phyloP scores from a whole-genome alignment of 2,329 filamentous ascomycete species.

The Thelonectria blattea region DNA sequence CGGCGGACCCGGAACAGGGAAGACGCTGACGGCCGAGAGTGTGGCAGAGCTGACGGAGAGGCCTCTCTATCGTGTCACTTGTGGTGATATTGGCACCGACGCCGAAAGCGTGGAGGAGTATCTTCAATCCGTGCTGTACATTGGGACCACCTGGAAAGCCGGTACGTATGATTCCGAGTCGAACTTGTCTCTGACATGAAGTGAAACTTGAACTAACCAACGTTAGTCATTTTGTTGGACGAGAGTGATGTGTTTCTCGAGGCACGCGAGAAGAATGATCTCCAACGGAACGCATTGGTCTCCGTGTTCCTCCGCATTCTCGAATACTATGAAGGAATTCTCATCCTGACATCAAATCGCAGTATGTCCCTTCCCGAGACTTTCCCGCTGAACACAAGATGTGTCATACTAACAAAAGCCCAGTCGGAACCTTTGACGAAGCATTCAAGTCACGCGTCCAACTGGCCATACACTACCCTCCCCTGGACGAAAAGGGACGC shows the following conservation, averaged over 20 bases:
- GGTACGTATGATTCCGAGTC: conserved; percentile 32
- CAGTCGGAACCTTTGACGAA: conserved; percentile 44
- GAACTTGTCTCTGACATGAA: too few relatives aligned
- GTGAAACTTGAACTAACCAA: conserved; percentile 26
- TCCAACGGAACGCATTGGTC: neutral
- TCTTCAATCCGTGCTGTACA: conserved; percentile 31
- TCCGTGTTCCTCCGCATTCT: neutral
- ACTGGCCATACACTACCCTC: conserved; percentile 42
- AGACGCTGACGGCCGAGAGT: conserved; percentile 40
- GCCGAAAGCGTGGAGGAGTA: conserved; percentile 31
- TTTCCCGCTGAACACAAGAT: neutral
- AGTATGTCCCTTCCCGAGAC: neutral
- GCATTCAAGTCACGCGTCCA: conserved; percentile 34
- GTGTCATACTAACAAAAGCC: neutral
- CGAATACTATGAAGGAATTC: neutral
- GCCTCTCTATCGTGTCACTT: conserved; percentile 37
- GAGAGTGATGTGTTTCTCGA: neutral
- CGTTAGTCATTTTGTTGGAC: neutral
- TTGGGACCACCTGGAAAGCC: conserved; percentile 32
- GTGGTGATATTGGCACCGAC: conserved; percentile 34
- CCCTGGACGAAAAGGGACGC: conserved; percentile 30
- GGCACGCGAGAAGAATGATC: neutral
- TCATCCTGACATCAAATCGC: conserved; percentile 46
- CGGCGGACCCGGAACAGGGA: conserved; percentile 42
- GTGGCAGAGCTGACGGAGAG: conserved; percentile 31